phyloP scores from a whole-genome alignment of 768 basidiomycete genomes.

The Xerocomellus chrysenteron region DNA sequence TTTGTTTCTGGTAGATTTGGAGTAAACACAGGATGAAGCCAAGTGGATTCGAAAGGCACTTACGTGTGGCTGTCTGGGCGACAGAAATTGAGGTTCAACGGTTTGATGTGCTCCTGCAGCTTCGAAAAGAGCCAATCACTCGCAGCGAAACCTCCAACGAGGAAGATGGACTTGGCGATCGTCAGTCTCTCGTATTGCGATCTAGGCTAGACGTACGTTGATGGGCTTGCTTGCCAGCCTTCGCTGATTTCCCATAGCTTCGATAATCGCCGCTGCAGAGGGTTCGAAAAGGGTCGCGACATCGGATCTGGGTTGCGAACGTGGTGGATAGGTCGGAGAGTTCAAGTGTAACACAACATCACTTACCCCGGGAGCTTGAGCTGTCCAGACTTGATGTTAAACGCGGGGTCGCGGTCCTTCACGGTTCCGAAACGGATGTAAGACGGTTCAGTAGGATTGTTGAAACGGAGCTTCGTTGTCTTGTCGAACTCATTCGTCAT shows the following conservation, averaged over 20 bases:
- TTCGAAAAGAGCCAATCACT: constrained; percentile 42
- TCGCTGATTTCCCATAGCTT: constrained; percentile 26
- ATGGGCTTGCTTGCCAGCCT: constrained; percentile 21
- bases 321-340: neutral
- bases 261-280: constrained; percentile 21
- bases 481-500: constrained; percentile 47
- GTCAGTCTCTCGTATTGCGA: constrained; percentile 1
- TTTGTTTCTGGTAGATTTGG: constrained; percentile 37
- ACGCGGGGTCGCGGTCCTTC: constrained; percentile 39
- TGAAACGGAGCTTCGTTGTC: constrained; percentile 47
- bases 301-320: constrained; percentile 20
- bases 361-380: constrained; percentile 41
- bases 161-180: constrained; percentile 31
- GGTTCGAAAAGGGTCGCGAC: constrained; percentile 33
- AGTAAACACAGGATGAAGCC: neutral
- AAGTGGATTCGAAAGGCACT: constrained; percentile 9
- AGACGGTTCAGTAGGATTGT: constrained; percentile 37
- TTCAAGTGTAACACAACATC: too few relatives aligned
- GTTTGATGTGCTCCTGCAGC: constrained; percentile 33
- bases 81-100: constrained; percentile 39
- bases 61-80: constrained; percentile 56
- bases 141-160: constrained; percentile 47
- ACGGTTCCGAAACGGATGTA: constrained; percentile 49
- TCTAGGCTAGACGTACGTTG: constrained; percentile 17
- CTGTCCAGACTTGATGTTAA: constrained; percentile 46